Base-by-base conservation (phyloP, 2,329 filamentous ascomycete genomes). In the Colletotrichum melonis region DNA sequence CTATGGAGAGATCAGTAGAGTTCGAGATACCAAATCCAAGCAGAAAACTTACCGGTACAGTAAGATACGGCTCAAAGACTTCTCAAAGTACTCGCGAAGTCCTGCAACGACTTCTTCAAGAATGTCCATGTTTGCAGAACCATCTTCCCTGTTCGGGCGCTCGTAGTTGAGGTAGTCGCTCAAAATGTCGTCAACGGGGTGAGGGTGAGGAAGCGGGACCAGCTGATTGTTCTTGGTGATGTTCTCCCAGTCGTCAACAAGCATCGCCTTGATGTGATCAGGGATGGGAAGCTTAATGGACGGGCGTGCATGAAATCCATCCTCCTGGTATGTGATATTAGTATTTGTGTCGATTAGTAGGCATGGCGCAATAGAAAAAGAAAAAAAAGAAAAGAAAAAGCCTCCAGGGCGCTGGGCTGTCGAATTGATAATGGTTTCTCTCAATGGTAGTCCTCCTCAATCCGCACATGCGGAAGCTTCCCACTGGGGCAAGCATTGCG, bases 211-310 rank as follows among this genome's bases (percentile, higher is more conserved):
- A 19, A 99, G 87, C 1, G 94, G 92, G 38, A 98, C 94, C 4
- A 98, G 91, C 80, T 96, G 94, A 77, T 95, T 91, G 80, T 97
- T 97, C 85, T 98, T 98, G 69, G 97, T 99, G 74, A 99, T 92
- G 78, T 98, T 97, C 83, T 99, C 97, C 97, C 97, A 99, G 82
- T 99, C 97, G 81, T 99, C 97, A 26, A 99, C 97, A 3, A 99
- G 90, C 75, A 97, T 89, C 19, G 94, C 94, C 85, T 98, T 98
- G 76, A 99, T 88, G 76, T 93, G 91, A 80, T 98, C 97, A 0
- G 97, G 95, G 76, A 98, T 92, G 63, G 92, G 89, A 55, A 99
- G 89, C 78, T 95, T 94, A 78, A 99, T 93, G 22, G 95, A 94
- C 24, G 96, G 95, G 71, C 95, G 92, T 75, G 89, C 88, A 79